Base-by-base conservation (phyloP, 306 rosid species). In the Albizia julibrissin region DNA sequence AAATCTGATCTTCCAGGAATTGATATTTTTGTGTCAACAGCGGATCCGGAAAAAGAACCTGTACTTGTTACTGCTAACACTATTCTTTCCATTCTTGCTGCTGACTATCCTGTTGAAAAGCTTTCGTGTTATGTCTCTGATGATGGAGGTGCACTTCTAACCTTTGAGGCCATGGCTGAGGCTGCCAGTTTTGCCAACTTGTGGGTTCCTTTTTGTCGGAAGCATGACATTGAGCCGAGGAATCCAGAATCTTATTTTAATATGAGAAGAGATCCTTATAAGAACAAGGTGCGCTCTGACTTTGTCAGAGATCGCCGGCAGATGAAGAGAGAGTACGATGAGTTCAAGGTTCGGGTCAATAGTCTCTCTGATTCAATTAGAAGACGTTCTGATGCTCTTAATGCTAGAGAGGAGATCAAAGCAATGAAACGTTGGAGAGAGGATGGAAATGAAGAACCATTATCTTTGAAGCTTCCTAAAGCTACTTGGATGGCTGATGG, bases 81-180 rank as follows among this genome's bases (percentile, higher is more conserved):
- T 1, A 91, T 92, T 80, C 92, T 92, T 4, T 92, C 97, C 3
- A 91, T 92, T 65, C 87, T 92, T 34, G 97, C 93, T 40, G 88
- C 88, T 31, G 93, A 91, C 64, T 92, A 92, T 74, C 97, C 97
- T 19, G 93, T 91, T 47, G 93, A 92, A 81, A 91, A 91, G 84
- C 97, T 92, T 56, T 62, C 97, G 9, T 92, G 97, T 79, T 92
- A 89, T 86, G 97, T 92, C 76, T 92, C 97, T 73, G 97, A 92
- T 9, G 97, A 92, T 54, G 97, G 97, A 7, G 93, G 97, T n/a
- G 88, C 95, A n/a, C 97, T 92, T 34, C 85, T 92, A 29, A 92
- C 97, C 46, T 92, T 92, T 65, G 95, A 92, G 88, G 97, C 97
- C 76, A 91, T 89, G 94, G 97, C 97, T 1, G 93, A 91, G 88